A percentile compares a stretch with the other conserved stretches of the same genome.
phyloP scores from a whole-genome alignment of 805 yeast species.

The Wickerhamomyces bovis region DNA sequence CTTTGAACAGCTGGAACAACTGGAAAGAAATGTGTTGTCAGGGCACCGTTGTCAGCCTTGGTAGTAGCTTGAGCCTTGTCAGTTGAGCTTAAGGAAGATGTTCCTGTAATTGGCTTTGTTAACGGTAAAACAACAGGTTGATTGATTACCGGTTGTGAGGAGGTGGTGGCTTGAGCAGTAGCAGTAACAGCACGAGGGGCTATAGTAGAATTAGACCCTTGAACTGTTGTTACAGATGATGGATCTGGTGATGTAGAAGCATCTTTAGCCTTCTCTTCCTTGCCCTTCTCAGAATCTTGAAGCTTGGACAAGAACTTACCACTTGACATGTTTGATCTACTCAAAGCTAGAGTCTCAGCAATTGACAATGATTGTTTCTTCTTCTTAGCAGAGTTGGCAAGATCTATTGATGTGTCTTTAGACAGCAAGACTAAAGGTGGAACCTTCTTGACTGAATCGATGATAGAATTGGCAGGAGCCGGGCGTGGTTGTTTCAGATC shows the following conservation, averaged over 20 bases:
- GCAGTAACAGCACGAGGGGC: background rate
- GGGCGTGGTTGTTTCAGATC: conserved; percentile 17
- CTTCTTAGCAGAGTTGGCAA: conserved; percentile 18
- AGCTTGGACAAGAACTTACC: conserved; percentile 24
- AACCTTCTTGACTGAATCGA: conserved; percentile 18
- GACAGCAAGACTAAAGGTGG: conserved; percentile 20
- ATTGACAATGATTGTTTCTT: conserved; percentile 38
- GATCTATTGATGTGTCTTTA: conserved; percentile 22
- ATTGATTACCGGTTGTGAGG: background rate
- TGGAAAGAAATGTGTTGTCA: conserved; percentile 9
- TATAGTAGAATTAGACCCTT: background rate
- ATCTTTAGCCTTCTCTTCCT: background rate
- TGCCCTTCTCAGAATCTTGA: conserved; percentile 12
- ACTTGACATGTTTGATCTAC: conserved; percentile 39
- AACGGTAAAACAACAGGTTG: background rate
- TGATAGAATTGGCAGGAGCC: conserved; percentile 17
- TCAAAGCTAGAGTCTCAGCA: conserved; percentile 55
- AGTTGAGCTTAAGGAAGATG: background rate
- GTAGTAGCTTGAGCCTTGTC: background rate
- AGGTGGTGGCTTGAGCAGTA: background rate
- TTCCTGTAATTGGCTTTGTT: background rate
- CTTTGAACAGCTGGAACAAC: conserved; percentile 15
- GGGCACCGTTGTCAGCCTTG: background rate
- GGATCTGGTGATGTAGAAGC: background rate
- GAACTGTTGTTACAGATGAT: background rate